Evolutionary conservation across 2,329 filamentous ascomycete genomes (phyloP).

Genomic region (Pyricularia sp.): DNA sequence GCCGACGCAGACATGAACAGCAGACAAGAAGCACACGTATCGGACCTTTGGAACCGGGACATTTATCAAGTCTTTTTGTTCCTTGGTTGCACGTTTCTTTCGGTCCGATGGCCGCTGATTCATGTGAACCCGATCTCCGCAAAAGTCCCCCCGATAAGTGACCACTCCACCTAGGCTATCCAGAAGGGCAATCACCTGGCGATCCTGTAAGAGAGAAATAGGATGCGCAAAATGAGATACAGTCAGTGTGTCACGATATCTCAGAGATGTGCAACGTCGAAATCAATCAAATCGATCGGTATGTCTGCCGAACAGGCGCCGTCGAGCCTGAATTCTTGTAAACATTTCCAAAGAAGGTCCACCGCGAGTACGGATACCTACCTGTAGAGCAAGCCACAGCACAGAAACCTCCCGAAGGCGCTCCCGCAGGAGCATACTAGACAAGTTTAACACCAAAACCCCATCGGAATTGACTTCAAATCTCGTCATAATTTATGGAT

Average conservation of each 20-base stretch:
- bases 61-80: neutral
- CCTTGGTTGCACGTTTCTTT: neutral
- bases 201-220: neutral
- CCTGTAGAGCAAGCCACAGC: neutral
- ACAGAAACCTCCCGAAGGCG: neutral
- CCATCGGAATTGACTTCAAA: neutral
- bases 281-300: neutral
- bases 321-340: neutral
- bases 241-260: neutral
- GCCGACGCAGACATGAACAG: neutral
- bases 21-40: neutral
- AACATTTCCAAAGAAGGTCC: neutral
- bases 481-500: neutral
- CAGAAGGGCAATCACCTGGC: neutral
- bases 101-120: neutral
- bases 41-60: neutral
- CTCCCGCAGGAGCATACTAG: neutral
- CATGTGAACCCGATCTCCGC: neutral
- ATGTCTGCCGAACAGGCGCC: neutral
- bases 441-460: neutral
- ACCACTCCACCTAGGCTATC: neutral
- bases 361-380: no score
- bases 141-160: neutral
- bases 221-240: neutral
- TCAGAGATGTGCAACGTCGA: neutral